Base-by-base conservation (phyloP, 768 basidiomycete genomes). In the Amanita inopinata region DNA sequence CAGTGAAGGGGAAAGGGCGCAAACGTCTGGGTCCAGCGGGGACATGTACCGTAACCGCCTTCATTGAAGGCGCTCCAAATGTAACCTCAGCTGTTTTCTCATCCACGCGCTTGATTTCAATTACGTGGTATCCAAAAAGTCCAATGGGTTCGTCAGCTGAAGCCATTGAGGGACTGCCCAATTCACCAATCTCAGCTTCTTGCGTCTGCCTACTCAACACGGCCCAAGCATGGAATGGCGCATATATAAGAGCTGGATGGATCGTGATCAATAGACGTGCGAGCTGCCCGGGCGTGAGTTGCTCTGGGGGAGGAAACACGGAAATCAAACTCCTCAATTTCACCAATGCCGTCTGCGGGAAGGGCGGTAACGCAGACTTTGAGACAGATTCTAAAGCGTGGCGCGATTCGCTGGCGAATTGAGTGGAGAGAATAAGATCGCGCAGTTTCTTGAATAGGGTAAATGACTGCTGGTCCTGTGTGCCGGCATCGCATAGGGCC, bases 201-300 rank as follows among this genome's bases (percentile, higher is more conserved):
- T 74, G 65, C 3, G 68, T 65, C 42, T 78, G 76, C 20, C 69
- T 62, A 40, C 70, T 69, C 12, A 83, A 69, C 47, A 77, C 61
- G 1, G 73, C 77, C 78, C 78, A 83, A 3, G 73, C 76, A 39
- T 74, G 71, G 52, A 76, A 72, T 1, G 76, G 66, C 5, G 77
- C 73, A 47, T 75, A 62, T 5, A 69, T 58, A 11, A 83, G 62
- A 0, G 58, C 67, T 0, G 80, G 79, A 51, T 83, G 78, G n/a
- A 83, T 60, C 2, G 68, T 70, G 18, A 80, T 53, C 11, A 81
- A 48, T 1, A 83, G 58, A 2, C 74, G 63, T 1, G 73, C 69
- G 9, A 81, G 70, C 50, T 77, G 73, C 2, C 56, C 57, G 0
- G 76, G 64, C 1, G 70, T 53, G 1, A 74, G 56, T 3, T 46